Base-by-base conservation (phyloP, 1,284 basidiomycete species). In the Bjerkandera adusta region DNA sequence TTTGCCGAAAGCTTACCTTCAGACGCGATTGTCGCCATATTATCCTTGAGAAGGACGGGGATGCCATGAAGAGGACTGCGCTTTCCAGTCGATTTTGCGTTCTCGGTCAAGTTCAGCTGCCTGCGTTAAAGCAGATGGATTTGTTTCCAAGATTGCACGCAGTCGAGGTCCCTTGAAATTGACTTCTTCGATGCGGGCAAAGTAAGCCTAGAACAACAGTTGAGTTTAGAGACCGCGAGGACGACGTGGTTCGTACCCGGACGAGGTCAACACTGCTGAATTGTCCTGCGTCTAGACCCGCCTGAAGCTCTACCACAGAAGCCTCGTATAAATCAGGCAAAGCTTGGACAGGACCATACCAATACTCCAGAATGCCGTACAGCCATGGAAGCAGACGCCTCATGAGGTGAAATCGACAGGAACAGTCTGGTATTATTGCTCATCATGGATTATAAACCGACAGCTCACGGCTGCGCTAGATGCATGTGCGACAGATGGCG, bases 151-250 rank as follows among this genome's bases (percentile, higher is more conserved):
- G 1, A 89, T 71, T 0, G 84, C 83, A 4, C 79, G 73, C 15
- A 89, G 65, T 1, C 61, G 61, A 2, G 83, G 76, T 0, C 83
- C 83, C 48, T 79, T 61, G n/a, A 78, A 56, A 56, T 88, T 86
- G 34, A 86, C 85, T 59, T 88, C 83, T 7, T 81, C 76, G 36
- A 87, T 85, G 3, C 85, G 73, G 3, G 80, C 75, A 45, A 85
- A 74, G 59, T 89, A 88, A 0, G 83, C 82, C 79, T 57, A 20
- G 27, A 21, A 13, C 36, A 15, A 25, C 10, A 8, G 13, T 16
- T 8, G 81, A 59, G 7, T 81, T 77, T 2, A 63, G n/a, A n/a
- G n/a, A n/a, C n/a, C n/a, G n/a, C n/a, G n/a, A n/a, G n/a, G n/a
- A n/a, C n/a, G n/a, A n/a, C n/a, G n/a, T n/a, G n/a, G n/a, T 61